These are phyloP conservation scores for Oryza officinalis DNA, from an alignment of 176 grass and related monocot genomes.

Conservation along the genomic window DNA sequence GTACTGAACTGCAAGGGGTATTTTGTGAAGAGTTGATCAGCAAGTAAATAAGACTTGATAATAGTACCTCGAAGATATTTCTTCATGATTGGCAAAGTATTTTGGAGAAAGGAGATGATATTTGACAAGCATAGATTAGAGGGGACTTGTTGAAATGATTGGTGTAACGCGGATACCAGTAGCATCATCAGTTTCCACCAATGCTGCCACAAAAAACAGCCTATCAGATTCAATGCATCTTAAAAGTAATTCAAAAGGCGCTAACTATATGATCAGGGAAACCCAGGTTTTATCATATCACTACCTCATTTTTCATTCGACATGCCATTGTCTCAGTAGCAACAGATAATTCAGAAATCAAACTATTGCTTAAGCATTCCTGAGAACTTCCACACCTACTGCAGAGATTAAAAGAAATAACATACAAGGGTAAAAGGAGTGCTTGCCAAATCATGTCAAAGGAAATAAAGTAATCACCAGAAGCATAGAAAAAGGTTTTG, in stretches of 20 bases:
- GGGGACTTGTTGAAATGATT: conserved; percentile 58
- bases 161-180: conserved; percentile 61
- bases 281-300: neutral
- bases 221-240: conserved; percentile 29
- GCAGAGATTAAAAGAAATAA: conserved; percentile 13
- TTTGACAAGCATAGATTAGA: conserved; percentile 69
- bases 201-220: conserved; percentile 57
- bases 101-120: conserved; percentile 79
- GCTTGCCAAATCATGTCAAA: neutral
- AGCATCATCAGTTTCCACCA: conserved; percentile 71
- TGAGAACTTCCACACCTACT: conserved; percentile 45
- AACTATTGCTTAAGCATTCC: conserved; percentile 46
- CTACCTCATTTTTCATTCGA: conserved; percentile 77
- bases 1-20: neutral
- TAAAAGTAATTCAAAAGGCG: conserved; percentile 23
- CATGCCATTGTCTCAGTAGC: conserved; percentile 55
- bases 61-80: conserved; percentile 68
- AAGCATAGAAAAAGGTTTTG: conserved; percentile 14
- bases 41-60: conserved; percentile 13
- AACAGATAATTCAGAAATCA: conserved; percentile 74
- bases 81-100: conserved; percentile 73
- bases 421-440: neutral
- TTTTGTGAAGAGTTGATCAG: neutral
- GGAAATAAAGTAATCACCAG: conserved; percentile 30
- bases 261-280: conserved; percentile 24